phyloP scores from a whole-genome alignment of 176 grass and related monocot genomes.

The Oryza coarctata region DNA sequence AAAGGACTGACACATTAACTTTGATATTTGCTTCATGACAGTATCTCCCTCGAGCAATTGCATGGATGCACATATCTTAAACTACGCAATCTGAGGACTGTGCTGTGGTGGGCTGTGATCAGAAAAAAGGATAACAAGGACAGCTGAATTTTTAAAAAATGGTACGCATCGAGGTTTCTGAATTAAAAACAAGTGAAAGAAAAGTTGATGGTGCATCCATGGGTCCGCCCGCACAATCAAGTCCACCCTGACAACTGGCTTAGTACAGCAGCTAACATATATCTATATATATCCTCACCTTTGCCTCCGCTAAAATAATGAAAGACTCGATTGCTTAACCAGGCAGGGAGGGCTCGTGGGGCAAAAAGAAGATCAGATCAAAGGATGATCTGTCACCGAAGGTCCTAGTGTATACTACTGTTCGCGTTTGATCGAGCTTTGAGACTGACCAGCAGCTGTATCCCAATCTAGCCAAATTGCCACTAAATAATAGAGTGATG shows the following conservation, averaged over 20 bases:
- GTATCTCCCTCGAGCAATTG: neutral
- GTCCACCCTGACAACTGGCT: conserved; percentile 25
- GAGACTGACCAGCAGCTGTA: conserved; percentile 37
- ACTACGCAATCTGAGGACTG: conserved; percentile 10
- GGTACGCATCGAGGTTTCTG: neutral
- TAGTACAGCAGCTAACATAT: neutral
- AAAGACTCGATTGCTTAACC: conserved; percentile 37
- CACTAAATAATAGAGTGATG: neutral
- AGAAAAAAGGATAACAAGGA: neutral
- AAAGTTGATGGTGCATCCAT: neutral
- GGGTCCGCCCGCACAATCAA: neutral
- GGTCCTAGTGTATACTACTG: neutral
- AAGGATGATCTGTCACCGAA: conserved; percentile 37
- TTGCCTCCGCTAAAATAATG: conserved; percentile 34
- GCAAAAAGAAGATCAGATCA: conserved; percentile 14
- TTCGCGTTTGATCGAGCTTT: neutral
- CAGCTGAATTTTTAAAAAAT: neutral
- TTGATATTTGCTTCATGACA: conserved; percentile 11
- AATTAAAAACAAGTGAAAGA: neutral
- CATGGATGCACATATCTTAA: neutral
- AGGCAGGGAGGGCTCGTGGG: neutral
- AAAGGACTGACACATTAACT: neutral
- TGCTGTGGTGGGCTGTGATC: conserved; percentile 13
- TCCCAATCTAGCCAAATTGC: conserved; percentile 26
- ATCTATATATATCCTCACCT: neutral